Conservation (phyloP, 176 grass and related monocot genomes). For the Ampelocalamus luodianensis region DNA sequence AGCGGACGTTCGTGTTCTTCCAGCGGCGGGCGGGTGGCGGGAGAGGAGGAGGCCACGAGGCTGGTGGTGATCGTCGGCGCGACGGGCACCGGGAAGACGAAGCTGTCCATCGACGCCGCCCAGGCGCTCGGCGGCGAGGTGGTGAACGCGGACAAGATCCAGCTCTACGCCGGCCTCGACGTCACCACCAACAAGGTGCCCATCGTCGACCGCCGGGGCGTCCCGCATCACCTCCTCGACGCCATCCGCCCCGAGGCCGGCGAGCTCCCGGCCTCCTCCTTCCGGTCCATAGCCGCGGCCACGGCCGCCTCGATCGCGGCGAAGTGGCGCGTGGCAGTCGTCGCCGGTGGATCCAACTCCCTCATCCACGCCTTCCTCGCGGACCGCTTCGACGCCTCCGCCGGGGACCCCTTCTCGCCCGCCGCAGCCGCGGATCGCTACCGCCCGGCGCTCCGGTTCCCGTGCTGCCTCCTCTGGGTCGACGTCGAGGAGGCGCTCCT, state of each 20-base stretch:
- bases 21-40: background rate
- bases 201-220: constrained; percentile 56
- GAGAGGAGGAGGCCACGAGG: constrained; percentile 11
- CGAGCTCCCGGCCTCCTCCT: constrained; percentile 40
- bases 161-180: constrained; percentile 77
- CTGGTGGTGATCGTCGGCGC: constrained; percentile 78
- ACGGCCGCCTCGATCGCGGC: constrained; percentile 30
- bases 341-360: constrained; percentile 83
- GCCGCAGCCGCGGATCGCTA: background rate
- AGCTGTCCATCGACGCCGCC: constrained; percentile 75
- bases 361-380: constrained; percentile 74
- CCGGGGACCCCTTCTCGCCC: constrained; percentile 48
- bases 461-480: constrained; percentile 82
- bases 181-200: constrained; percentile 80
- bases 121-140: constrained; percentile 58
- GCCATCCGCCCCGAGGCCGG: constrained; percentile 55
- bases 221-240: constrained; percentile 76
- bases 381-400: background rate
- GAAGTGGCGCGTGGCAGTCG: constrained; percentile 43
- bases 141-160: constrained; percentile 84
- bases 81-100: constrained; percentile 81
- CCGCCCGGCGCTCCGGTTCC: constrained; percentile 38
- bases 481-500: constrained; percentile 60
- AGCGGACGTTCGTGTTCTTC: background rate
- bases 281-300: constrained; percentile 47